phyloP scores from a whole-genome alignment of 805 yeast species.

The Schizosaccharomyces octosporus region DNA sequence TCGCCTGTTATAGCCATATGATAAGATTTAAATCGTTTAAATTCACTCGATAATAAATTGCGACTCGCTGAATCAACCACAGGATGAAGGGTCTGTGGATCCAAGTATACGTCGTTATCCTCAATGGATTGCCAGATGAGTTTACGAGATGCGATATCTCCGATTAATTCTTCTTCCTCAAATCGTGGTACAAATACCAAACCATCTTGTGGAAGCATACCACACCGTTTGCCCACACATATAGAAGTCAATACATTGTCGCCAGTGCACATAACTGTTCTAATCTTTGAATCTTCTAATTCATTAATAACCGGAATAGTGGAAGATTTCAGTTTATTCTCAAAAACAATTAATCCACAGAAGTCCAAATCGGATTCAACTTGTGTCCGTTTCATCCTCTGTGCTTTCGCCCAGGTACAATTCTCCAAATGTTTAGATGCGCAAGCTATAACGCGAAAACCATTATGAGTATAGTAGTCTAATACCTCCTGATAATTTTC shows the following conservation, averaged over 20 bases:
- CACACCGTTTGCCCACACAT: slow-evolving; percentile 74
- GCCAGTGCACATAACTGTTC: slow-evolving; percentile 93
- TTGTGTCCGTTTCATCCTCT: slow-evolving; percentile 30
- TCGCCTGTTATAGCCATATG: slow-evolving; percentile 81
- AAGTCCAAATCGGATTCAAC: slow-evolving; percentile 50
- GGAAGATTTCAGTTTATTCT: slow-evolving; percentile 58
- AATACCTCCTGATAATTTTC: slow-evolving; percentile 44
- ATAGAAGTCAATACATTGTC: slow-evolving; percentile 86
- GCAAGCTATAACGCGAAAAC: slow-evolving; percentile 86
- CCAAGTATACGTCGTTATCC: slow-evolving; percentile 26
- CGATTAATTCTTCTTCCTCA: slow-evolving; percentile 21
- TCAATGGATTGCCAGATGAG: slow-evolving; percentile 21
- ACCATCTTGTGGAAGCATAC: slow-evolving; percentile 25
- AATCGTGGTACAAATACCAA: slow-evolving; percentile 39
- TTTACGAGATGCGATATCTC: slow-evolving; percentile 3
- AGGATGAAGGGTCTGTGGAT: slow-evolving; percentile 28
- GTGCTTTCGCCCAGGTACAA: slow-evolving; percentile 25
- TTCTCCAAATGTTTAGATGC: slow-evolving; percentile 34
- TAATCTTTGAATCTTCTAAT: slow-evolving; percentile 40
- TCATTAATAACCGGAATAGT: slow-evolving; percentile 36
- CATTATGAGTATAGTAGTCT: slow-evolving; percentile 72
- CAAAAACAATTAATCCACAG: slow-evolving; percentile 76
- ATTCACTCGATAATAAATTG: slow-evolving; percentile 10
- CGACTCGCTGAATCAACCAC: not conserved
- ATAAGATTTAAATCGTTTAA: slow-evolving; percentile 22